Percentiles rank a stretch among this genome's conserved stretches.
Conservation (phyloP, 1,284 basidiomycete species). For the Rhodofomes roseus region DNA sequence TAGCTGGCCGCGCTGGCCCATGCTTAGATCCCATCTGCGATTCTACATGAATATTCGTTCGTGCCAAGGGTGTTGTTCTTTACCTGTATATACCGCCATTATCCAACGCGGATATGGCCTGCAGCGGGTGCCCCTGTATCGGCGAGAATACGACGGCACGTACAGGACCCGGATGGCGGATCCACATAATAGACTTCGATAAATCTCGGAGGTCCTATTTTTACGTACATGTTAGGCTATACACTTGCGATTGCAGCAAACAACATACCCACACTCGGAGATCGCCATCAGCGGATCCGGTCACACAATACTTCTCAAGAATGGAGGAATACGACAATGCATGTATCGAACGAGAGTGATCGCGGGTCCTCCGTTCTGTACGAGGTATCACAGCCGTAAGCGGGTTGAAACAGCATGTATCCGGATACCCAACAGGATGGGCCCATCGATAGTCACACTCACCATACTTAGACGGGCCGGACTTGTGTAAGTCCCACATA, state of each 20-base stretch:
- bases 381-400: slow-evolving; percentile 6
- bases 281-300: slow-evolving; percentile 81
- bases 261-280: slow-evolving; percentile 72
- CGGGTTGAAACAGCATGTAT: no score
- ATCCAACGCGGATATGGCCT: slow-evolving; percentile 76
- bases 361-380: slow-evolving; percentile 67
- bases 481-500: slow-evolving; percentile 79
- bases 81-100: slow-evolving; percentile 54
- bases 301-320: slow-evolving; percentile 70
- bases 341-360: slow-evolving; percentile 77
- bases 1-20: slow-evolving; percentile 65
- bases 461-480: slow-evolving; percentile 71
- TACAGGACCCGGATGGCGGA: slow-evolving; percentile 71
- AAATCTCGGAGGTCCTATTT: slow-evolving; percentile 75
- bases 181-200: slow-evolving; percentile 63
- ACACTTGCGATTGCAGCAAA: slow-evolving; percentile 1
- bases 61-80: not conserved
- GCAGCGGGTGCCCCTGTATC: slow-evolving; percentile 56
- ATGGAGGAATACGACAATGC: slow-evolving; percentile 60
- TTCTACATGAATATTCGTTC: not conserved
- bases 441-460: slow-evolving; percentile 7
- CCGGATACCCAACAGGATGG: not conserved
- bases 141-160: slow-evolving; percentile 75
- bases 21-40: slow-evolving; percentile 74
- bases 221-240: no score